Base-by-base conservation (phyloP, 1,284 basidiomycete genomes). In the Irpex sp. region DNA sequence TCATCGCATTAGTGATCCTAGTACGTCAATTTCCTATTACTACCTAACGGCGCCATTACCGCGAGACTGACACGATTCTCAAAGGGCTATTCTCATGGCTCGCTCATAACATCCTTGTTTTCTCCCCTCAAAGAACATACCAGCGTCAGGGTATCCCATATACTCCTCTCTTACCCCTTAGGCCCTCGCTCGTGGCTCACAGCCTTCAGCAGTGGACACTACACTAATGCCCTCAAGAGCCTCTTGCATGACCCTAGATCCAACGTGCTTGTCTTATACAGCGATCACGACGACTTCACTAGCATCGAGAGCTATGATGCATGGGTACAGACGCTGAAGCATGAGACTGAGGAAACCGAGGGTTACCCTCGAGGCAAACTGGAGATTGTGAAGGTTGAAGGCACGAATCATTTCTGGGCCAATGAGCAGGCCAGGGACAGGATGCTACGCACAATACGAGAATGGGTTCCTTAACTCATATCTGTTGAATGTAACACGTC, bases 11-110 rank as follows among this genome's bases (percentile, higher is more conserved):
- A 2, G 79, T 83, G 0, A 67, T 90, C 53, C 68, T 87, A 60
- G 88, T 89, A 68, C 69, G 82, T 74, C 46, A 53, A 61, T 4
- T 61, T 61, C 4, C 57, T 26, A 33, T 47, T 15, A n/a, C n/a
- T n/a, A n/a, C n/a, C n/a, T n/a, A n/a, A n/a, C n/a, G n/a, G n/a
- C n/a, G n/a, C n/a, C n/a, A n/a, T n/a, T n/a, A n/a, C n/a, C n/a
- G n/a, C n/a, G n/a, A 55, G 13, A 21, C 26, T 55, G 31, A 33
- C 53, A 13, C 4, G 33, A 15, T 21, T 57, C 33, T 59, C 47
- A 26, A 63, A 93, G 90, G 91, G 91, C 1, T 93, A 94, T 74
- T 94, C 92, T 3, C 79, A 92, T 78, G 93, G 92, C 2, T 84
- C 89, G 1, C 78, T 94, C 26, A 85, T 90, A 39, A 83, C 84